Conservation (phyloP, 306 rosid genomes). For the Styphnolobium japonicum region DNA sequence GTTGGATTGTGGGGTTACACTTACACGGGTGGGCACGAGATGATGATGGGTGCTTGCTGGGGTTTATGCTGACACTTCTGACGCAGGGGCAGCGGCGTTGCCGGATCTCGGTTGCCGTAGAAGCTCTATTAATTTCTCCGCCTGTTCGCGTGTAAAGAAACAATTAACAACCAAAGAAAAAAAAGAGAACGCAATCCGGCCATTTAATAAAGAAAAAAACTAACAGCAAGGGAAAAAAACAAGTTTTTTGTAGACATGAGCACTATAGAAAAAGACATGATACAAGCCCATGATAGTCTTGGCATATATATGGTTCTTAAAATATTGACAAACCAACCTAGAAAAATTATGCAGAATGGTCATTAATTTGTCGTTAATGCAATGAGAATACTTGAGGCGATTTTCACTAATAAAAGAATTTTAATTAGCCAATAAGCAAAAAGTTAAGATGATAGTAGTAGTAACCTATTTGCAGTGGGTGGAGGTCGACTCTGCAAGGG, state of each 20-base stretch:
- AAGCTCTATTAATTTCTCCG: conserved; percentile 86
- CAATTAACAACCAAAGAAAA: conserved; percentile 30
- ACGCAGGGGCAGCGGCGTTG: conserved; percentile 44
- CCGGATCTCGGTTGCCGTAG: conserved; percentile 97
- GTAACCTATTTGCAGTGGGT: conserved; percentile 15
- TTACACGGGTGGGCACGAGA: conserved; percentile 8
- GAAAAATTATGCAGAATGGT: conserved; percentile 6
- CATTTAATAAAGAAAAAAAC: background rate
- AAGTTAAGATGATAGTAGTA: background rate
- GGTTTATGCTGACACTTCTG: conserved; percentile 43
- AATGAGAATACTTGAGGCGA: background rate
- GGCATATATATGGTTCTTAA: background rate
- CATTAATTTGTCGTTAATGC: background rate
- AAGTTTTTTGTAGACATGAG: background rate
- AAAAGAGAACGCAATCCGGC: background rate
- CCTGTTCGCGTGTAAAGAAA: conserved; percentile 54
- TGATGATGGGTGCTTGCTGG: background rate
- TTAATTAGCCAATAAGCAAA: conserved; percentile 8
- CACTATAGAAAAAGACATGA: background rate
- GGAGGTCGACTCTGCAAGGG: background rate
- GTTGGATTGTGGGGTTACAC: background rate
- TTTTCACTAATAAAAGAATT: background rate
- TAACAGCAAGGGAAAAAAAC: background rate
- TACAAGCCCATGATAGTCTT: background rate
- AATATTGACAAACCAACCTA: conserved; percentile 16